A percentile compares a stretch with the other conserved stretches of the same genome.
phyloP scores from a whole-genome alignment of 2,329 filamentous ascomycete genomes.

The Fusarium phyllophilum region DNA sequence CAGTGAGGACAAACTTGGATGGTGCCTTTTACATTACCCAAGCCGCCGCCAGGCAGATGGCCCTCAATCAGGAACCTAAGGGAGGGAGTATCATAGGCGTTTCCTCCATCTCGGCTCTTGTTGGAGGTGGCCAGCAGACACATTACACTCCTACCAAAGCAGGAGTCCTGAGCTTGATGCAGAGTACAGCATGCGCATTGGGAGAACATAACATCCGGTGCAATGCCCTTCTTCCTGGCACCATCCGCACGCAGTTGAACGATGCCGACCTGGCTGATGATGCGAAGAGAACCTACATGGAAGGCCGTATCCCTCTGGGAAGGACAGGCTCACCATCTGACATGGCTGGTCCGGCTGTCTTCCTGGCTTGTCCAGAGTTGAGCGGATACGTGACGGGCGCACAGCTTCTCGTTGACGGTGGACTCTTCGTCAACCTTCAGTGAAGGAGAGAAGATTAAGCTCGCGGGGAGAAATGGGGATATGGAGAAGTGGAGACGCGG shows the following conservation, averaged over 20 bases:
- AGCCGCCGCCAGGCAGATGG: slow-evolving; percentile 87
- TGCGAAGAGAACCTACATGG: slow-evolving; percentile 87
- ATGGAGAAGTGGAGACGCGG: slow-evolving; percentile 22
- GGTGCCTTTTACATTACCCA: slow-evolving; percentile 91
- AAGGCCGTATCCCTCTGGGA: slow-evolving; percentile 80
- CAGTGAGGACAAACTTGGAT: slow-evolving; percentile 82
- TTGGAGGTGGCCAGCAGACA: slow-evolving; percentile 80
- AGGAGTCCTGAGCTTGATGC: slow-evolving; percentile 82
- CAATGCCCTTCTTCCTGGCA: slow-evolving; percentile 85
- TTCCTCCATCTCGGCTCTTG: slow-evolving; percentile 77
- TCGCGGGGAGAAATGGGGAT: slow-evolving; percentile 27
- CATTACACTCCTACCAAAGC: slow-evolving; percentile 94
- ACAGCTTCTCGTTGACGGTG: slow-evolving; percentile 87
- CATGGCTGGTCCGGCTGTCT: slow-evolving; percentile 85
- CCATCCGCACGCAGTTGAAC: slow-evolving; percentile 85
- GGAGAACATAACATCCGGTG: slow-evolving; percentile 81
- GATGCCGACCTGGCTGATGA: slow-evolving; percentile 82
- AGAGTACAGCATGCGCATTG: slow-evolving; percentile 82
- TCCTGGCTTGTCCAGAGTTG: slow-evolving; percentile 81
- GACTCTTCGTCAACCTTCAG: slow-evolving; percentile 89
- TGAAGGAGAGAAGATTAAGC: slow-evolving; percentile 52
- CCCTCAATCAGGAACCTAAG: slow-evolving; percentile 64
- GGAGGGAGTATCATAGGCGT: slow-evolving; percentile 85
- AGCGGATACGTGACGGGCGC: slow-evolving; percentile 85
- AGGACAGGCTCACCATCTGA: slow-evolving; percentile 78